Evolutionary conservation across 495 filamentous ascomycete genomes (phyloP).

Genomic region (Chaetomidium leptoderma): DNA sequence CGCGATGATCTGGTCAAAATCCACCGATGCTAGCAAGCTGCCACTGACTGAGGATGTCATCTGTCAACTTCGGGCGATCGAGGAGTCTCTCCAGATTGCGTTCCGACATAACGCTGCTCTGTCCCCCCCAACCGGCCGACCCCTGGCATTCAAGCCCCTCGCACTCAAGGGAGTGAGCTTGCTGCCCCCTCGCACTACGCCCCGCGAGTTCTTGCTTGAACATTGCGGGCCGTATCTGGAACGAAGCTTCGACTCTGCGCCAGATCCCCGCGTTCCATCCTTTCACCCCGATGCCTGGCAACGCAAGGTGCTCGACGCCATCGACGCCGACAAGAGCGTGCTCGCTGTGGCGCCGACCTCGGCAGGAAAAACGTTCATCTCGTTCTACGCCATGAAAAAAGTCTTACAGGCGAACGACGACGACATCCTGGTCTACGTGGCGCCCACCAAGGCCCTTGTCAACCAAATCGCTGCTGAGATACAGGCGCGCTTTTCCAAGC

Average conservation of each 20-base stretch:
- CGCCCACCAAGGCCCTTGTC: slow-evolving; percentile 76
- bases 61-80: slow-evolving; percentile 7
- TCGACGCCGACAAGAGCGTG: slow-evolving; percentile 62
- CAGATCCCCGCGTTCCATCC: slow-evolving; percentile 56
- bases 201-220: slow-evolving; percentile 57
- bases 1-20: slow-evolving; percentile 20
- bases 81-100: slow-evolving; percentile 6
- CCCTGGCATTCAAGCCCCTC: slow-evolving; percentile 15
- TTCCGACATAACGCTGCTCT: neutral
- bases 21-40: neutral
- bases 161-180: neutral
- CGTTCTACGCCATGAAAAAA: slow-evolving; percentile 77
- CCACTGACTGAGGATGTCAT: slow-evolving; percentile 12
- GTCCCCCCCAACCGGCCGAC: neutral
- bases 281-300: slow-evolving; percentile 78
- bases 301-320: slow-evolving; percentile 63
- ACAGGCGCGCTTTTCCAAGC: slow-evolving; percentile 59
- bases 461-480: slow-evolving; percentile 81
- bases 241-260: slow-evolving; percentile 60
- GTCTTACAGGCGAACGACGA: slow-evolving; percentile 62
- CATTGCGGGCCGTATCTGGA: slow-evolving; percentile 72
- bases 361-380: slow-evolving; percentile 57
- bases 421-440: slow-evolving; percentile 69
- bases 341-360: slow-evolving; percentile 77
- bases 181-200: slow-evolving; percentile 3